phyloP scores from a whole-genome alignment of 257 asterid species.

The Nicotiana sylvestris region DNA sequence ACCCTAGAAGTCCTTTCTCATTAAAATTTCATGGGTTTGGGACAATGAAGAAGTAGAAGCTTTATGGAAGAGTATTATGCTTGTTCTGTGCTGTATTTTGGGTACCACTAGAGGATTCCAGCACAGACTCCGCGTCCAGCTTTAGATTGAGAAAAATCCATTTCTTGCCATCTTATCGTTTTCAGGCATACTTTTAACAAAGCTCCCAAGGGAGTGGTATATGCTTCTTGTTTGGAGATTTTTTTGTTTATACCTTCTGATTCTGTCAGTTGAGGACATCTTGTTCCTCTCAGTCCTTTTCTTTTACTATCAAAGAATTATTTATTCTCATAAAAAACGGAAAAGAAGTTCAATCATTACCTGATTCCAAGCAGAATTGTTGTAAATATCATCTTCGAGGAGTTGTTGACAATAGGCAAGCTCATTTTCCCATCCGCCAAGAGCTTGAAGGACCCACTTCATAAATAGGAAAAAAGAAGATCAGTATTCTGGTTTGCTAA shows the following conservation, averaged over 20 bases:
- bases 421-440: conserved; percentile 98
- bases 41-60: background rate
- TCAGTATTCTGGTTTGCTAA: conserved; percentile 9
- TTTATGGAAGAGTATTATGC: background rate
- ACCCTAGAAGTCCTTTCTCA: background rate
- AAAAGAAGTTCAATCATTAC: conserved; percentile 25
- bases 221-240: background rate
- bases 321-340: background rate
- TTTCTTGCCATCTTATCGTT: background rate
- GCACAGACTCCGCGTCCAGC: background rate
- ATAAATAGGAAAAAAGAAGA: conserved; percentile 19
- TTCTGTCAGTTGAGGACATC: conserved; percentile 2
- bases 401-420: conserved; percentile 76
- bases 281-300: background rate
- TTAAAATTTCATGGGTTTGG: background rate
- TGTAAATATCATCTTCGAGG: conserved; percentile 72
- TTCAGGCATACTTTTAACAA: background rate
- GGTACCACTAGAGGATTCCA: background rate
- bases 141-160: background rate
- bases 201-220: background rate
- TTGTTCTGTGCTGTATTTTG: background rate
- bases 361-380: conserved; percentile 99
- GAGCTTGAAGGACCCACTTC: conserved; percentile 96
- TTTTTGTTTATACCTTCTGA: background rate
- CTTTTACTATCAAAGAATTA: background rate